phyloP scores from a whole-genome alignment of 306 rosid species.

The Purshia tridentata region DNA sequence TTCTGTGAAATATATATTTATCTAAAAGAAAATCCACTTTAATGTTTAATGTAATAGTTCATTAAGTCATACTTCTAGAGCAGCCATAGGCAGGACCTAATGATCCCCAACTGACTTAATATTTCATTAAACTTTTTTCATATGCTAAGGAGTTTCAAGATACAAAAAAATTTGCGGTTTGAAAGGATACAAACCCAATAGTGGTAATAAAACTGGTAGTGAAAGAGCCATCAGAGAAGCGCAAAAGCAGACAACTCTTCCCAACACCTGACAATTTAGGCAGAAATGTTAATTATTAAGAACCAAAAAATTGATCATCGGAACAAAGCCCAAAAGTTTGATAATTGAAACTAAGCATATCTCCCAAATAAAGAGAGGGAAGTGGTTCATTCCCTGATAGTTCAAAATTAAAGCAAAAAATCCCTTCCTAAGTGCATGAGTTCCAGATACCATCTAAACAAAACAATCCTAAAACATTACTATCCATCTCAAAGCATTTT shows the following conservation, averaged over 20 bases:
- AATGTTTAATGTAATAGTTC: neutral
- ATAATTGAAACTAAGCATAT: constrained; percentile 1
- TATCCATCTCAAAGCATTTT: neutral
- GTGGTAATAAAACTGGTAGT: constrained; percentile 79
- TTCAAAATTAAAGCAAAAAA: neutral
- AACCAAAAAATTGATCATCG: constrained; percentile 3
- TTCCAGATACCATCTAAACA: neutral
- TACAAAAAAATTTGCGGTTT: constrained; percentile 8
- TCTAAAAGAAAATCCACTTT: neutral
- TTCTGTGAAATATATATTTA: neutral
- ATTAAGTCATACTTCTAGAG: neutral
- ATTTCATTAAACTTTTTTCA: neutral
- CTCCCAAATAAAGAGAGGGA: neutral
- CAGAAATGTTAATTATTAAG: constrained; percentile 11
- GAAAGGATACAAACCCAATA: constrained; percentile 64
- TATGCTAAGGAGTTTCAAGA: constrained; percentile 9
- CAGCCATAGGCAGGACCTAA: constrained; percentile 4
- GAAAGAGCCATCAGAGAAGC: constrained; percentile 86
- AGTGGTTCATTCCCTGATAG: neutral
- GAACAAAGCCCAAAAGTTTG: constrained; percentile 5
- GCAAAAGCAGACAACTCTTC: constrained; percentile 82
- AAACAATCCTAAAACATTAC: neutral
- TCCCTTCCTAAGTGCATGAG: neutral
- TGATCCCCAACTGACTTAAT: constrained; percentile 7
- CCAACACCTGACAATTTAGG: constrained; percentile 63